Evolutionary conservation across 2,329 filamentous ascomycete species (phyloP), one percentile per base, ranked within the genome.

Genomic region (Xylaria sp.): DNA sequence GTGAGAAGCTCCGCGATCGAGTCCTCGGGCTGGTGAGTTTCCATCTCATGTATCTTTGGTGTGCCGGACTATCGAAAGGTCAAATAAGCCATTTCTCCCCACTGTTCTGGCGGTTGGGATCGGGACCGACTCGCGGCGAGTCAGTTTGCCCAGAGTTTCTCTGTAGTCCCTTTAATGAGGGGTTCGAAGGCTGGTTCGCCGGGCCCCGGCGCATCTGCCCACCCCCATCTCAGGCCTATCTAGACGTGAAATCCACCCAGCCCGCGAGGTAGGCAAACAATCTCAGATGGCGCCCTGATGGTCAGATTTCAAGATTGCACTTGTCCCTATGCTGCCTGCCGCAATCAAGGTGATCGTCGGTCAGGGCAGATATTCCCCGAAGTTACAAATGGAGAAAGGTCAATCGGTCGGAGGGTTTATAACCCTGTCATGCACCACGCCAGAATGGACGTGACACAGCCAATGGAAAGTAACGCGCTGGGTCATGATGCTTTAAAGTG

Each of bases 1-100:
- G 82, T 84, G 70, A 95, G 86, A 24, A 94, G 85, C 65, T 87
- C 84, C 24, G 75, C 78, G 66, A 87, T 78, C 12, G 85, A 81
- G 69, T 85, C 84, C 47, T 71, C 72, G 47, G 61, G 55, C 30
- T 55, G 69, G 65, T 57, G 57, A 60, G 54, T 30, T 39, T 68
- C 62, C 70, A 71, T 71, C 60, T 60, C 47, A 17, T 17, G 39
- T 42, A 42, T 2, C 39, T 17, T 4, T 14, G 11, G 4, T 14
- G 39, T 42, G 11, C 27, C 19, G 50, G 9, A 9, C 7, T 50
- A 54, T 58, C 21, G 60, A 57, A 45, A 12, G 47, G 12, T 24
- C 32, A 17, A 56, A 17, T 63, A 14, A 45, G n/a, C n/a, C n/a
- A 30, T 34, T 34, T 48, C 45, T 42, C 64, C 61, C 68, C 47